Evolutionary conservation across 768 basidiomycete species (phyloP).

Genomic region (Tulasnella sp.): DNA sequence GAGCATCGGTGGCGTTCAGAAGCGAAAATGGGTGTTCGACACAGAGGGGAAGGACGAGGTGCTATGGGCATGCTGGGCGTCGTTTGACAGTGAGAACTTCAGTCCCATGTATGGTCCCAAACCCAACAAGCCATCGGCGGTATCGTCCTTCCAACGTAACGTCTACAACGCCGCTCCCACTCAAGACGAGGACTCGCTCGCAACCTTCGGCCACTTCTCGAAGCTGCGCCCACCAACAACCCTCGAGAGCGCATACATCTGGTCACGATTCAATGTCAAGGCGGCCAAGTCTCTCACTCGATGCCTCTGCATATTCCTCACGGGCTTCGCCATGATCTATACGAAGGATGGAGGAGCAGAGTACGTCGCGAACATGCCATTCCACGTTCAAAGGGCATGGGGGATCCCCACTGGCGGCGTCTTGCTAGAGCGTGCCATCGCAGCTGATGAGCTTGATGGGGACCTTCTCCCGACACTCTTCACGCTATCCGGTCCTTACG

Average conservation of each 20-base stretch:
- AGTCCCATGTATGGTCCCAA: conserved; percentile 23
- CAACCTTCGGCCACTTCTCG: conserved; percentile 45
- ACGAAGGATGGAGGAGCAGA: conserved; percentile 52
- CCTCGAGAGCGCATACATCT: conserved; percentile 21
- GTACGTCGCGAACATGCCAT: conserved; percentile 70
- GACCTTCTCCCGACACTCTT: conserved; percentile 71
- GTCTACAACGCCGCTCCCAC: not conserved
- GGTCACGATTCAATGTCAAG: conserved; percentile 28
- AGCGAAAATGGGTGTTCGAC: conserved; percentile 63
- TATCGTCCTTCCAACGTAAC: conserved; percentile 23
- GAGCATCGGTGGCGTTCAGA: conserved; percentile 54
- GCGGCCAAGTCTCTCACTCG: conserved; percentile 25
- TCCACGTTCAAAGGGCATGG: conserved; percentile 70
- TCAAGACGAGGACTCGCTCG: conserved; percentile 24
- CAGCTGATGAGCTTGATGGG: conserved; percentile 50
- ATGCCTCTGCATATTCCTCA: conserved; percentile 66
- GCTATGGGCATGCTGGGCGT: conserved; percentile 71
- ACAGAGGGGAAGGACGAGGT: conserved; percentile 53
- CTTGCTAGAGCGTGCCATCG: conserved; percentile 63
- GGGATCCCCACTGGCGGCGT: conserved; percentile 67
- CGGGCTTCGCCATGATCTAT: conserved; percentile 62
- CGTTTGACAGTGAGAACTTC: conserved; percentile 36
- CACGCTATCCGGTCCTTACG: conserved; percentile 62
- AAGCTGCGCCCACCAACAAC: conserved; percentile 22
- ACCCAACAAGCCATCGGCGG: conserved; percentile 21